A percentile compares a stretch with the other conserved stretches of the same genome.
Evolutionary conservation across 139 green algal genomes (phyloP).

Genomic region (Volvox africanus): DNA sequence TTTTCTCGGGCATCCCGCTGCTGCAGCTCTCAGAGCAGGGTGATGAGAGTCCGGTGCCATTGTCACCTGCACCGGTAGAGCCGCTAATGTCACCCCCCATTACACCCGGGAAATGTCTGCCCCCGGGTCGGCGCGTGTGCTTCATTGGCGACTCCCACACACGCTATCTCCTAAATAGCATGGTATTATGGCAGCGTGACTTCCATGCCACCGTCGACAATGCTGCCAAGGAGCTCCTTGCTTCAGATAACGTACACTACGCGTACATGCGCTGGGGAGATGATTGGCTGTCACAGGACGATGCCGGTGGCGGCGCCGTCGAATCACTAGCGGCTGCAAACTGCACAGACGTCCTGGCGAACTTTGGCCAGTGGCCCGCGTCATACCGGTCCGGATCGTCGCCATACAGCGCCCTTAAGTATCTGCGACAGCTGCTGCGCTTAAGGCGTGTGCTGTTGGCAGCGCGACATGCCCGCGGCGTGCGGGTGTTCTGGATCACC

Average conservation of each 20-base stretch:
- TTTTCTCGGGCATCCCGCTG: neutral
- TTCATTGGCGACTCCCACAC: conserved; percentile 39
- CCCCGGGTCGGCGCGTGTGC: conserved; percentile 25
- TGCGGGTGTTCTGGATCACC: conserved; percentile 35
- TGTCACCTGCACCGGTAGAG: neutral
- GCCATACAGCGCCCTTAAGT: conserved; percentile 5
- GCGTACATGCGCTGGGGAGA: conserved; percentile 11
- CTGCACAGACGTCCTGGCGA: conserved; percentile 35
- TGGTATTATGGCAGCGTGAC: neutral
- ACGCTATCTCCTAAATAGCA: conserved; percentile 40
- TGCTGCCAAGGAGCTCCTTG: conserved; percentile 29
- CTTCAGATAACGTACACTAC: neutral
- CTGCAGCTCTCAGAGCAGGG: neutral
- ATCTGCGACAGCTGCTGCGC: neutral
- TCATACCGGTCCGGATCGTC: conserved; percentile 26
- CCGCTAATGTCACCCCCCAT: neutral
- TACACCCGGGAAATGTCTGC: neutral
- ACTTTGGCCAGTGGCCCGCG: conserved; percentile 45
- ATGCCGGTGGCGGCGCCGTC: no score
- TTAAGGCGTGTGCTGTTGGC: neutral
- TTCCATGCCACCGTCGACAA: neutral
- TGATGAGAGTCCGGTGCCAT: neutral
- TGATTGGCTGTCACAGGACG: conserved; percentile 23
- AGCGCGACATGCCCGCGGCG: neutral
- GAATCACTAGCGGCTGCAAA: neutral